Evolutionary conservation across 2,329 filamentous ascomycete species (phyloP).

Genomic region (Periconia macrospinosa): DNA sequence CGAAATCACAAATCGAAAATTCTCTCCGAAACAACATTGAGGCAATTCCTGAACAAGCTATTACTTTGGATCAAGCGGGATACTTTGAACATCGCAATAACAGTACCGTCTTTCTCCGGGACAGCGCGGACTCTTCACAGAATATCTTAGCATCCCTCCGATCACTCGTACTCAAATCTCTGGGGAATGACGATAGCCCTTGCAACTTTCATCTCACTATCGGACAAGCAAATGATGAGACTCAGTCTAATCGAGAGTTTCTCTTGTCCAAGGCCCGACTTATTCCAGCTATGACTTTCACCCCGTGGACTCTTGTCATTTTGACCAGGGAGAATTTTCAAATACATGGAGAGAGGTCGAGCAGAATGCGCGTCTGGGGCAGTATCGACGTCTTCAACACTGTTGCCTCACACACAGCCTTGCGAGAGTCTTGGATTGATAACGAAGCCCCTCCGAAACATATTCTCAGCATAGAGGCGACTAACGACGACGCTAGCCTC

Average conservation of each 20-base stretch:
- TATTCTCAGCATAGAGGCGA: slow-evolving; percentile 3
- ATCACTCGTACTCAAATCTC: slow-evolving; percentile 19
- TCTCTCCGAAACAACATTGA: slow-evolving; percentile 24
- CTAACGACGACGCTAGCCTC: background rate
- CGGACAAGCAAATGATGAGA: slow-evolving; percentile 57
- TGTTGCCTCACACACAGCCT: background rate
- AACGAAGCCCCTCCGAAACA: background rate
- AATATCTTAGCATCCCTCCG: slow-evolving; percentile 21
- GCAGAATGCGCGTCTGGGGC: slow-evolving; percentile 62
- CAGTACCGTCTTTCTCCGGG: slow-evolving; percentile 46
- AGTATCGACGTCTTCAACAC: slow-evolving; percentile 43
- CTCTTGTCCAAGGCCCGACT: slow-evolving; percentile 56
- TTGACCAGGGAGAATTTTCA: slow-evolving; percentile 52
- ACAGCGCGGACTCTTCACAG: slow-evolving; percentile 4
- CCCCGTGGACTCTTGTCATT: slow-evolving; percentile 53
- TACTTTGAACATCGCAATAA: slow-evolving; percentile 55
- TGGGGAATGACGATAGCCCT: slow-evolving; percentile 20
- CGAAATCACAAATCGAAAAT: slow-evolving; percentile 45
- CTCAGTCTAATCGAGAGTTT: slow-evolving; percentile 52
- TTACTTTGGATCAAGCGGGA: slow-evolving; percentile 46
- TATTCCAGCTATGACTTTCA: slow-evolving; percentile 55
- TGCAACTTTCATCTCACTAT: slow-evolving; percentile 60
- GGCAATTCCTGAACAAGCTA: background rate
- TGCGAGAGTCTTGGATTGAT: slow-evolving; percentile 17
- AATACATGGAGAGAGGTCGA: slow-evolving; percentile 32